Evolutionary conservation across 2,329 filamentous ascomycete genomes (phyloP), one percentile per base, ranked within the genome.

Genomic region (Diplodia mutila): DNA sequence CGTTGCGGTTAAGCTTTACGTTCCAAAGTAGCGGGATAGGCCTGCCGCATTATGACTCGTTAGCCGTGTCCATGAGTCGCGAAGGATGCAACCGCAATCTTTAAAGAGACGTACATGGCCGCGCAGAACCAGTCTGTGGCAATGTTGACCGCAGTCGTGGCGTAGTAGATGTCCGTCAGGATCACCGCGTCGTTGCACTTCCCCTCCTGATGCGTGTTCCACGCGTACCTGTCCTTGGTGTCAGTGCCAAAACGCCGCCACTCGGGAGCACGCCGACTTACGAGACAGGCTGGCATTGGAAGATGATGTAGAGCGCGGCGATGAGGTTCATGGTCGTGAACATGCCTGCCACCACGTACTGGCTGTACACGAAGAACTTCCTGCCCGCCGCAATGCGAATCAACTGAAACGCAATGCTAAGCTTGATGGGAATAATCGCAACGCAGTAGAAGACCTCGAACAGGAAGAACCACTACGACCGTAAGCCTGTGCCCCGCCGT

Each of bases 371-470:
- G 42, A 74, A 79, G 5, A 66, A 67, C 39, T 70, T 72, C 52
- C 71, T 74, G 9, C 72, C 73, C 1, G 71, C 73, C 8, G 77
- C 77, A 42, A 78, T 75, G 9, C 77, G 75, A 48, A 76, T 74
- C 61, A 78, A 69, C 75, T 76, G 77, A 64, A 78, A 74, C 0
- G 76, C 73, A 32, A 79, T 78, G 69, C 73, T 75, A n/a, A 79
- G 70, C 69, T 79, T 79, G 68, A 78, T 73, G 7, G 75, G 75
- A 12, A 79, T 76, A 61, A 78, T 75, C 8, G 76, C 70, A 4
- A 74, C 70, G 70, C 77, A 79, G 65, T 76, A 79, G 65, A 78
- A 77, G 59, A 78, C 69, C 61, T 79, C 75, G 57, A 77, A 79
- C 68, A 79, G 72, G 67, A 78, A 79, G 71, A 78, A 79, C 71